phyloP scores from a whole-genome alignment of 306 rosid genomes.

The Quercus dentata region DNA sequence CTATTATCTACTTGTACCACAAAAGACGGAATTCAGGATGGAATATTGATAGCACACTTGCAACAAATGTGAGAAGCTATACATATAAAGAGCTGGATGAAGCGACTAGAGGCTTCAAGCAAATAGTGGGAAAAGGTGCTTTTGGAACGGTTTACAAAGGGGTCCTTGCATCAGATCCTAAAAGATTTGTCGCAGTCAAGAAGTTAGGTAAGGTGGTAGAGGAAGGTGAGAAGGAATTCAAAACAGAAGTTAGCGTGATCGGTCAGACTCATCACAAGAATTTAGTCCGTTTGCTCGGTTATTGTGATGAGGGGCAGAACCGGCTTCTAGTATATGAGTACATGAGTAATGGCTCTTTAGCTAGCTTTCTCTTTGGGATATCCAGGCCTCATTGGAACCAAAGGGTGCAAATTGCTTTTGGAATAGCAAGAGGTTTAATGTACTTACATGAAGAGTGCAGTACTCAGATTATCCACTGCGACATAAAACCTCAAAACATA shows the following conservation, averaged over 20 bases:
- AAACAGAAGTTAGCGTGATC: slow-evolving; percentile 30
- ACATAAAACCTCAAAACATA: no score
- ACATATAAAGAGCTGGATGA: slow-evolving; percentile 12
- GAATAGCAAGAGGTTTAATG: no score
- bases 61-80: not conserved
- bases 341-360: not conserved
- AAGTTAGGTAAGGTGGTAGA: slow-evolving; percentile 21
- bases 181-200: slow-evolving; percentile 37
- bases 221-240: slow-evolving; percentile 41
- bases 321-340: slow-evolving; percentile 2
- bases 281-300: slow-evolving; percentile 18
- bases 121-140: slow-evolving; percentile 22
- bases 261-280: slow-evolving; percentile 33
- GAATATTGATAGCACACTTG: not conserved
- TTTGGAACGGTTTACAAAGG: slow-evolving; percentile 31
- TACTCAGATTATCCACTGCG: no score
- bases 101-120: slow-evolving; percentile 27
- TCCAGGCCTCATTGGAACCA: no score
- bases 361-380: no score
- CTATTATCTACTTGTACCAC: not conserved
- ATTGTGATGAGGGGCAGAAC: slow-evolving; percentile 15
- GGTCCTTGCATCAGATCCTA: slow-evolving; percentile 10
- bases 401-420: no score
- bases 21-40: not conserved
- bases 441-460: no score